These are phyloP conservation scores for Tetraselmis chui DNA, from an alignment of 139 green algal genomes.

Conservation along the genomic window DNA sequence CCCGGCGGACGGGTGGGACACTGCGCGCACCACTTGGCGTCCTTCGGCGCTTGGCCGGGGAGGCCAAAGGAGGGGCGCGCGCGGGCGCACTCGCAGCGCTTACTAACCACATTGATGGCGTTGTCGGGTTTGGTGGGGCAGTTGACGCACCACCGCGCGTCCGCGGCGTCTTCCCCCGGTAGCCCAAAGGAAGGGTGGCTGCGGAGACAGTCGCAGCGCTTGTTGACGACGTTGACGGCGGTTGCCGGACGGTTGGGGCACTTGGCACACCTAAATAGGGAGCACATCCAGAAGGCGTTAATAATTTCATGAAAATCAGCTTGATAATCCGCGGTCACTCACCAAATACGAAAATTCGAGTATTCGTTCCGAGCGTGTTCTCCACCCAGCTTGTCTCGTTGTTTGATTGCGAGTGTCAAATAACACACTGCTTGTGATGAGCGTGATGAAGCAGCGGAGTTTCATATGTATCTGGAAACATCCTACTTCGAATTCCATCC, in stretches of 20 bases:
- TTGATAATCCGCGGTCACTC: too few species aligned
- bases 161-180: neutral
- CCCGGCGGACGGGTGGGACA: neutral
- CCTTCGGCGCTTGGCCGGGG: neutral
- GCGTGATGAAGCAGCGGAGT: too few species aligned
- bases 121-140: slow-evolving; percentile 1
- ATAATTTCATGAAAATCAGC: too few species aligned
- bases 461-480: too few species aligned
- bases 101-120: neutral
- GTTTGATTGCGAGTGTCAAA: too few species aligned
- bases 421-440: too few species aligned
- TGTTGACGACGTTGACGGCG: slow-evolving; percentile 2
- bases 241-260: neutral
- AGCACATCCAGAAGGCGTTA: too few species aligned
- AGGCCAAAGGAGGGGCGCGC: neutral
- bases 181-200: neutral
- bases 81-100: neutral
- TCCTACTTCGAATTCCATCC: too few species aligned
- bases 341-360: too few species aligned
- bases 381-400: too few species aligned
- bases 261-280: too few species aligned
- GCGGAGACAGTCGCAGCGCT: neutral
- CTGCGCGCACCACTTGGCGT: neutral
- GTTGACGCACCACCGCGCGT: neutral
- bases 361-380: too few species aligned